A percentile compares a stretch with the other conserved stretches of the same genome.
Evolutionary conservation across 768 basidiomycete genomes (phyloP).

Genomic region (Suillus subaureus): DNA sequence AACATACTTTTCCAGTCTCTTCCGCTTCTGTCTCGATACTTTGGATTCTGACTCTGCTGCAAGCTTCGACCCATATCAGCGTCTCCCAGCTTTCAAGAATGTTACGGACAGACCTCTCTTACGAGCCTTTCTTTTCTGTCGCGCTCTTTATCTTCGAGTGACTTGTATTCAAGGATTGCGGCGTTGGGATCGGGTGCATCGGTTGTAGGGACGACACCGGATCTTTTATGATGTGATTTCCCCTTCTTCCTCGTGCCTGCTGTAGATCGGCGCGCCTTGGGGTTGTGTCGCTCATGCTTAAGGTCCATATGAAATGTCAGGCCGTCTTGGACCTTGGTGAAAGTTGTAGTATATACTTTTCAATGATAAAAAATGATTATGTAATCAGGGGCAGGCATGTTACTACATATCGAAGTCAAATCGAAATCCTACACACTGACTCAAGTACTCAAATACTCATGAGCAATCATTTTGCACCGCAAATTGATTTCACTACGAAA

Average conservation of each 20-base stretch:
- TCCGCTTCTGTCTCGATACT: slow-evolving; percentile 84
- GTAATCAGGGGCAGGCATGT: neutral
- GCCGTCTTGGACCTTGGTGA: neutral
- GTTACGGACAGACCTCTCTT: slow-evolving; percentile 52
- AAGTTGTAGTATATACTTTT: neutral
- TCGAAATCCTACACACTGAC: neutral
- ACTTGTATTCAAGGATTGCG: slow-evolving; percentile 58
- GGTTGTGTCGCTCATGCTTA: slow-evolving; percentile 48
- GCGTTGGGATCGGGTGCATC: slow-evolving; percentile 56
- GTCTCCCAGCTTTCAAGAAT: slow-evolving; percentile 3
- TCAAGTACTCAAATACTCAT: no score
- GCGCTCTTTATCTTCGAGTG: slow-evolving; percentile 58
- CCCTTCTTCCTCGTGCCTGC: slow-evolving; percentile 68
- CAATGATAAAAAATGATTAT: neutral
- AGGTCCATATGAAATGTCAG: slow-evolving; percentile 23
- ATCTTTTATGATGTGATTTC: slow-evolving; percentile 40
- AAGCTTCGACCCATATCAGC: slow-evolving; percentile 21
- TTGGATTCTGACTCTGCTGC: slow-evolving; percentile 61
- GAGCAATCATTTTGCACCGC: neutral
- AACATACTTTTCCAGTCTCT: slow-evolving; percentile 90
- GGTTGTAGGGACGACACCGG: slow-evolving; percentile 22
- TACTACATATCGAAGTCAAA: no score
- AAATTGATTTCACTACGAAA: neutral
- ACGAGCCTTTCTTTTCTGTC: slow-evolving; percentile 61
- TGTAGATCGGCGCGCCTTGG: slow-evolving; percentile 67